Percentiles rank a stretch among this genome's conserved stretches.
Conservation (phyloP, 2,329 filamentous ascomycete genomes). For the Penicillium sp. region DNA sequence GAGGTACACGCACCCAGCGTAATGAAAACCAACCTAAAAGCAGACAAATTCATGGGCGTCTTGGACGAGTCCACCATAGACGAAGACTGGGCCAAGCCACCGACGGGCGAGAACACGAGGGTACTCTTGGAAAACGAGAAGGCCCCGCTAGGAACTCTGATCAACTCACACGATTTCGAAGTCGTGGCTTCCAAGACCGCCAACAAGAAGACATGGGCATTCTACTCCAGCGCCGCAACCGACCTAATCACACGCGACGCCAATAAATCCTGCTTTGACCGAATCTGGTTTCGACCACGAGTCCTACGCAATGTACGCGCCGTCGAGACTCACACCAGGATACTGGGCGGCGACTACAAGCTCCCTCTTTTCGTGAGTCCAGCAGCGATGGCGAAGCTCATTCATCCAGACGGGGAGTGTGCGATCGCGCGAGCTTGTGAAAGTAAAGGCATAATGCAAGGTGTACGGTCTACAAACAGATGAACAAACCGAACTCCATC, state of each 20-base stretch:
- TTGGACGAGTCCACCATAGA: slow-evolving; percentile 55
- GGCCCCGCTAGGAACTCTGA: slow-evolving; percentile 58
- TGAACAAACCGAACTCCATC: too few relatives aligned
- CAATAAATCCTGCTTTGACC: slow-evolving; percentile 60
- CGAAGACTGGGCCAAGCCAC: slow-evolving; percentile 52
- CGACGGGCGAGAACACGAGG: slow-evolving; percentile 36
- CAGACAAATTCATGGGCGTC: slow-evolving; percentile 54
- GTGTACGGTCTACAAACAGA: slow-evolving; percentile 37
- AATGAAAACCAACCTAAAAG: slow-evolving; percentile 46
- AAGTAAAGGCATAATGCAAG: slow-evolving; percentile 59
- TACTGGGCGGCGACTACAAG: slow-evolving; percentile 58
- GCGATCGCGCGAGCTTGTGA: slow-evolving; percentile 60
- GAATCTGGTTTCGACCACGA: slow-evolving; percentile 64
- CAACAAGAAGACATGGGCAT: slow-evolving; percentile 69
- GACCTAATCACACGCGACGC: slow-evolving; percentile 61
- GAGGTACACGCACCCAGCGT: slow-evolving; percentile 54
- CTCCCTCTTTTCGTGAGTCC: slow-evolving; percentile 68
- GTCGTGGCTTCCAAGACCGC: slow-evolving; percentile 59
- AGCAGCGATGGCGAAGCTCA: slow-evolving; percentile 66
- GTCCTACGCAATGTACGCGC: slow-evolving; percentile 61
- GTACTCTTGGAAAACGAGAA: slow-evolving; percentile 43
- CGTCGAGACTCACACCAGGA: slow-evolving; percentile 56
- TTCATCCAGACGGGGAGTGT: slow-evolving; percentile 67
- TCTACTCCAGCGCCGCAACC: slow-evolving; percentile 69
- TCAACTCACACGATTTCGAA: slow-evolving; percentile 66